Evolutionary conservation across 2,329 filamentous ascomycete species (phyloP), one percentile per base, ranked within the genome.

Genomic region (Calonectria pauciramosa): DNA sequence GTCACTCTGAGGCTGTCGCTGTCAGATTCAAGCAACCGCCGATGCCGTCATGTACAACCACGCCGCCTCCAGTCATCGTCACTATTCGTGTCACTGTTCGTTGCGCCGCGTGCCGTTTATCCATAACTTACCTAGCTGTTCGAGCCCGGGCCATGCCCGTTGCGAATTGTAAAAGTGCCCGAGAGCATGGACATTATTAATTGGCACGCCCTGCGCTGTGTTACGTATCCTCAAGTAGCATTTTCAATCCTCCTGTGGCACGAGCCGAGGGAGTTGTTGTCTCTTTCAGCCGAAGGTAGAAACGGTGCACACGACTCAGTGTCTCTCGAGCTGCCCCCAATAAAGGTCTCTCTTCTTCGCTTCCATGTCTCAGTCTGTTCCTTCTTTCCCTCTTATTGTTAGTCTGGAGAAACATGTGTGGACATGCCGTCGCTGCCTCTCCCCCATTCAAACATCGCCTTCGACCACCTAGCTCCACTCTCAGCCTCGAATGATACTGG

Each of bases 401-500:
- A 28, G 34, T 20, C 14, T 2, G 13, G 34, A 63, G 16, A 26
- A 44, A 68, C 1, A 51, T 63, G 52, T 41, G 32, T 28, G 30
- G 67, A 28, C 30, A 73, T 73, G 71, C 70, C 70, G 7, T 32
- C 64, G 28, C 28, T 68, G 34, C 36, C 64, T 38, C n/a, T 51
- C 20, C 7, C 26, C 51, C 26, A n/a, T 41, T 68, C 54, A 23
- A 72, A 63, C 13, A 64, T 69, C 56, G 36, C 70, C 20, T n/a
- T 8, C 38, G 44, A 54, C 34, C n/a, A 44, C 13, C n/a, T 23
- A 34, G 49, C 23, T 34, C 30, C 36, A 6, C 9, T 20, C 2
- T 54, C 56, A 13, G 16, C 38, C 49, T 18, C 47, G 18, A 81
- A 72, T 32, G 47, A 63, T 2, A 67, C 70, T 20, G 38, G 54